Evolutionary conservation across 805 yeast species (phyloP).

Genomic region (Nakazawaea pomicola): DNA sequence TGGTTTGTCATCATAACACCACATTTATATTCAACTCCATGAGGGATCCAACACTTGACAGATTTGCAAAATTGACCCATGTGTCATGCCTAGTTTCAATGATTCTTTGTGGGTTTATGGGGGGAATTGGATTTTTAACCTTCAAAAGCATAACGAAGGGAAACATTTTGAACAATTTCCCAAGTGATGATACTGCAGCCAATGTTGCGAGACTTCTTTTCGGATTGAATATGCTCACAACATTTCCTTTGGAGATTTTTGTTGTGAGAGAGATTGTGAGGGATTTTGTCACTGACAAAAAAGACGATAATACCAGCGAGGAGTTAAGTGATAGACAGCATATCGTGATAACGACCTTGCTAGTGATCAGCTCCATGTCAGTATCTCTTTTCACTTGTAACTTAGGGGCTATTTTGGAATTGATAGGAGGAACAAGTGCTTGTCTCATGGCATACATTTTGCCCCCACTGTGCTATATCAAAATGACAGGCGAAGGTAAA

Average conservation of each 20-base stretch:
- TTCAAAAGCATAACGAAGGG: constrained; percentile 82
- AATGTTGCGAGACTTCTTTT: constrained; percentile 88
- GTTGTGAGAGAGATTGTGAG: constrained; percentile 85
- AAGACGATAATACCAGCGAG: constrained; percentile 15
- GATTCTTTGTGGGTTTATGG: constrained; percentile 73
- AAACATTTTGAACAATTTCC: constrained; percentile 83
- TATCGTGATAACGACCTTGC: constrained; percentile 54
- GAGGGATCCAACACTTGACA: constrained; percentile 65
- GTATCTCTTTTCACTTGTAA: constrained; percentile 80
- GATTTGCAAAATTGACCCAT: constrained; percentile 77
- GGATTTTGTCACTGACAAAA: constrained; percentile 43
- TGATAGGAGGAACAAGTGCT: constrained; percentile 91
- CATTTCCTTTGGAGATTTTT: constrained; percentile 85
- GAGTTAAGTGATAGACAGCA: constrained; percentile 48
- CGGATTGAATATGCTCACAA: constrained; percentile 89
- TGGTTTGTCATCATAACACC: constrained; percentile 94
- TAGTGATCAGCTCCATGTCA: constrained; percentile 67
- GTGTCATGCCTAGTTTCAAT: constrained; percentile 78
- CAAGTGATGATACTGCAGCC: constrained; percentile 64
- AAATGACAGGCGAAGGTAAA: constrained; percentile 48
- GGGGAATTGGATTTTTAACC: constrained; percentile 68
- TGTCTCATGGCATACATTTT: constrained; percentile 87
- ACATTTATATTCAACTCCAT: constrained; percentile 85
- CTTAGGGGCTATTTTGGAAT: constrained; percentile 81
- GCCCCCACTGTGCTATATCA: constrained; percentile 80